Evolutionary conservation across 2,329 filamentous ascomycete species (phyloP).

Genomic region (Fusarium nematophilum): DNA sequence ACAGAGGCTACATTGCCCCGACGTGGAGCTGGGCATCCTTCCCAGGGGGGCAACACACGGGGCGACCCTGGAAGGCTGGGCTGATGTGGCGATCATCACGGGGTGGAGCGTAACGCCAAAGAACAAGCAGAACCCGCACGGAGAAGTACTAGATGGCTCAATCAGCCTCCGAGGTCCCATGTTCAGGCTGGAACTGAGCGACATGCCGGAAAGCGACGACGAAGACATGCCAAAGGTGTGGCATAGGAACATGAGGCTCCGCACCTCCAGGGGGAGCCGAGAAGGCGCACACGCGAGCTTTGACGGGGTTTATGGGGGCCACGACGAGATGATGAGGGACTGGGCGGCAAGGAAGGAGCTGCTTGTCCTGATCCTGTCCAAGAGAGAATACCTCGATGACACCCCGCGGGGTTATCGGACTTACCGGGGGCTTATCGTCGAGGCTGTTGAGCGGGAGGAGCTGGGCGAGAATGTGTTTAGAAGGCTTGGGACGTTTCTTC

Average conservation of each 20-base stretch:
- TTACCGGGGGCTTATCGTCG: no score
- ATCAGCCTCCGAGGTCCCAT: not conserved
- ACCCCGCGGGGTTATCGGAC: no score
- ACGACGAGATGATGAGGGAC: no score
- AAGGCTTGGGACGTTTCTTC: no score
- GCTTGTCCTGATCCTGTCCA: no score
- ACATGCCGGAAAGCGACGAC: not conserved
- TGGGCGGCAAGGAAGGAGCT: no score
- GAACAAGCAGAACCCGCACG: conserved; percentile 11
- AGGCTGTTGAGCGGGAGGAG: no score
- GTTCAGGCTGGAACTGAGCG: not conserved
- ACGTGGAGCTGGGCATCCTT: conserved; percentile 22
- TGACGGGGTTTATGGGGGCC: no score
- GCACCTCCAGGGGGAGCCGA: conserved; percentile 1
- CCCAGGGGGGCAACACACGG: not conserved
- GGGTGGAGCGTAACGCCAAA: not conserved
- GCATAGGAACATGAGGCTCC: conserved; percentile 3
- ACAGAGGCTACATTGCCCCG: conserved; percentile 11
- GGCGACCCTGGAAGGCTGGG: not conserved
- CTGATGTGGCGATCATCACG: not conserved
- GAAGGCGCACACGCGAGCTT: not conserved
- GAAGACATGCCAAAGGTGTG: not conserved
- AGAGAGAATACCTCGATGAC: no score
- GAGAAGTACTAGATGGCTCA: conserved; percentile 9
- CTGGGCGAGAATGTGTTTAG: no score